These are phyloP conservation scores for Ceratobasidium sp. DNA, from an alignment of 1,284 basidiomycete species.

Conservation along the genomic window DNA sequence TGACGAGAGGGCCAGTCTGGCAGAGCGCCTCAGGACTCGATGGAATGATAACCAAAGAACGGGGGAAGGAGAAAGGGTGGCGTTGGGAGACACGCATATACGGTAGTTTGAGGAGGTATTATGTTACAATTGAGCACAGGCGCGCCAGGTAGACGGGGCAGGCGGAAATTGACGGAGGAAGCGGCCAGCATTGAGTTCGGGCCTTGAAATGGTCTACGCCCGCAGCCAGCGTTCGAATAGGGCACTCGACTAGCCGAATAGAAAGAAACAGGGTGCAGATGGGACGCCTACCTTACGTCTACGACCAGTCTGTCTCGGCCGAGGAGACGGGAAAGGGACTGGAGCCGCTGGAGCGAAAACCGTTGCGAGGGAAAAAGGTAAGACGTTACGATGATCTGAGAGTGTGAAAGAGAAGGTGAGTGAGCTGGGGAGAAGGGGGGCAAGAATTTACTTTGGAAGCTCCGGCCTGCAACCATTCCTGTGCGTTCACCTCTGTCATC, in stretches of 20 bases:
- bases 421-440: conserved; percentile 21
- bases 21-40: not conserved
- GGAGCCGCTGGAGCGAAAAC: conserved; percentile 81
- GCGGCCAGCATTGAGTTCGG: conserved; percentile 2
- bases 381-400: conserved; percentile 94
- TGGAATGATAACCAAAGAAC: not conserved
- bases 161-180: conserved; percentile 3
- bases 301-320: conserved; percentile 92
- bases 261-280: conserved; percentile 5
- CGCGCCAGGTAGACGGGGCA: not conserved
- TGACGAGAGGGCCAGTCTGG: conserved; percentile 9
- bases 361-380: conserved; percentile 87
- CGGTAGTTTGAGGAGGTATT: not conserved
- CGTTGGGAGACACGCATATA: conserved; percentile 5
- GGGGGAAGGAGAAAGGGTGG: conserved; percentile 13
- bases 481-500: conserved; percentile 84
- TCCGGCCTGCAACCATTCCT: conserved; percentile 86
- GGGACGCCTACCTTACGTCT: conserved; percentile 81
- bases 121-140: no score
- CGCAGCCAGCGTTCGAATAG: not conserved
- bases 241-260: conserved; percentile 16
- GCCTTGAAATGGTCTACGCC: conserved; percentile 8
- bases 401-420: conserved; percentile 7
- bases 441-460: conserved; percentile 81
- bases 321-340: conserved; percentile 70